phyloP scores from a whole-genome alignment of 2,329 filamentous ascomycete species.

The Bertia moriformis region DNA sequence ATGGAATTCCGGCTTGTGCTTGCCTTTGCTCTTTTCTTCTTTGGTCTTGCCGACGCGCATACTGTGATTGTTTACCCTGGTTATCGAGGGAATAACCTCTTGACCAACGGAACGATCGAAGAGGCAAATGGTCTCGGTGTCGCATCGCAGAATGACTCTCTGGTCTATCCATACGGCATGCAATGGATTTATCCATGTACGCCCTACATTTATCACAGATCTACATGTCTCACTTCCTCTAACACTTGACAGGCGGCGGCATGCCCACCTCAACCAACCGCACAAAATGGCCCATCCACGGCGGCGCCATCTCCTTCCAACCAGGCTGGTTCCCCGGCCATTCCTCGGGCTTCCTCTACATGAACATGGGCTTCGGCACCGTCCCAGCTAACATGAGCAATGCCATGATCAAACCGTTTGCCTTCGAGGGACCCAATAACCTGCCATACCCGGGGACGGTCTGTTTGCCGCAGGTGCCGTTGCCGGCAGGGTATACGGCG shows the following conservation, averaged over 20 bases:
- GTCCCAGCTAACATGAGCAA: slow-evolving; percentile 75
- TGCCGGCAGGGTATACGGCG: slow-evolving; percentile 58
- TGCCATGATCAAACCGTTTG: slow-evolving; percentile 66
- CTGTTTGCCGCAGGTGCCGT: slow-evolving; percentile 76
- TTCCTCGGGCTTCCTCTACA: slow-evolving; percentile 64
- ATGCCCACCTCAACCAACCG: slow-evolving; percentile 65
- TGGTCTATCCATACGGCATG: slow-evolving; percentile 69
- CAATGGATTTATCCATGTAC: slow-evolving; percentile 91
- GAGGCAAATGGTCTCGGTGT: slow-evolving; percentile 26
- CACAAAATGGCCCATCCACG: slow-evolving; percentile 77
- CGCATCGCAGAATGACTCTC: slow-evolving; percentile 24
- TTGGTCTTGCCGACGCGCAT: slow-evolving; percentile 42
- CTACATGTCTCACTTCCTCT: slow-evolving; percentile 3
- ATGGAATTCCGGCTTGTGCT: too few species aligned
- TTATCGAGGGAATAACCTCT: slow-evolving; percentile 74
- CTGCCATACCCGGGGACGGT: slow-evolving; percentile 76
- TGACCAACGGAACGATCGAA: slow-evolving; percentile 50
- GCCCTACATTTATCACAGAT: too few species aligned
- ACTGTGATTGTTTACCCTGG: slow-evolving; percentile 76
- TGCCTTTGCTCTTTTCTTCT: neutral
- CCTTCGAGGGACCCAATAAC: slow-evolving; percentile 69
- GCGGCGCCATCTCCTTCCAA: slow-evolving; percentile 79
- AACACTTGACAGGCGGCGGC: slow-evolving; percentile 56
- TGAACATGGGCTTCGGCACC: slow-evolving; percentile 79
- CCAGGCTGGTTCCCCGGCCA: slow-evolving; percentile 95